These are phyloP conservation scores for Paecilomyces niveus DNA, from an alignment of 2,329 filamentous ascomycete species.

Conservation along the genomic window DNA sequence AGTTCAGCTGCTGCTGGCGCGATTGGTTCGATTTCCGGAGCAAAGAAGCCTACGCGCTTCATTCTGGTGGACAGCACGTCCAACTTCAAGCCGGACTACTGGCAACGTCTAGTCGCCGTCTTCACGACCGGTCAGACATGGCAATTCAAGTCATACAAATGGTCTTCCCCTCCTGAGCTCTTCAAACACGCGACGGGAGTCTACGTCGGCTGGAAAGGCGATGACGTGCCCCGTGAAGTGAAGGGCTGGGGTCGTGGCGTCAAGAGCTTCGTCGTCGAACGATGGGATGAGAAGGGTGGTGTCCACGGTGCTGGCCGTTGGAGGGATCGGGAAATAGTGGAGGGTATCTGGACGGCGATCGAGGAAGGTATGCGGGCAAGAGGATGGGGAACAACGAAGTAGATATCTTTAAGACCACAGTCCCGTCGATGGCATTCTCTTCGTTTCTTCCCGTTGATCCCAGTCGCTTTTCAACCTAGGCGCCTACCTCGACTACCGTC, in stretches of 20 bases:
- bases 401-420: background rate
- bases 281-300: conserved; percentile 56
- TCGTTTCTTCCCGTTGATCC: background rate
- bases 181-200: conserved; percentile 84
- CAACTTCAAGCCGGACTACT: conserved; percentile 97
- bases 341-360: conserved; percentile 83
- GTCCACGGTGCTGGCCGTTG: conserved; percentile 47
- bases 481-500: too few relatives aligned
- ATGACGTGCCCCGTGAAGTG: conserved; percentile 69
- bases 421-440: background rate
- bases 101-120: conserved; percentile 88
- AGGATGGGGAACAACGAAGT: conserved; percentile 55
- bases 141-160: conserved; percentile 99
- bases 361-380: conserved; percentile 80
- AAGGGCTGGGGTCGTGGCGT: conserved; percentile 82
- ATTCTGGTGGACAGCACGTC: conserved; percentile 90
- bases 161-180: conserved; percentile 78
- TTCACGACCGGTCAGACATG: conserved; percentile 97
- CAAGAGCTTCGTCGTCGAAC: conserved; percentile 70
- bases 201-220: conserved; percentile 85
- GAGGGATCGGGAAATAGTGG: conserved; percentile 87
- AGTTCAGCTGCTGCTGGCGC: conserved; percentile 11
- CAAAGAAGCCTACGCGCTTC: conserved; percentile 69
- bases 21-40: conserved; percentile 50
- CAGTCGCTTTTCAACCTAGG: too few relatives aligned